A percentile compares a stretch with the other conserved stretches of the same genome.
Conservation (phyloP, 257 asterid genomes). For the Fraxinus cuspidata region DNA sequence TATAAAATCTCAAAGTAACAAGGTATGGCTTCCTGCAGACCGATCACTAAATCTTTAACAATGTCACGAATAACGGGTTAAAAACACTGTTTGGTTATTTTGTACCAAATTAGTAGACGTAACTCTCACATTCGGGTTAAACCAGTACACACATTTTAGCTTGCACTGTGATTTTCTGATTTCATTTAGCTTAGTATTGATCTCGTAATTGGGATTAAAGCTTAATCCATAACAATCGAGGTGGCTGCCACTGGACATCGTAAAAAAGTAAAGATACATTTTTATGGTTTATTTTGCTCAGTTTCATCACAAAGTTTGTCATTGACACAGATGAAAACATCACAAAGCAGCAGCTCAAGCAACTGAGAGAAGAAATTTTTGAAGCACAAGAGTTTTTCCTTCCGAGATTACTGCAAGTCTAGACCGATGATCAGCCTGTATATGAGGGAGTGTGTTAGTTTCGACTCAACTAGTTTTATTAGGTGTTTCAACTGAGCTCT, state of each 20-base stretch:
- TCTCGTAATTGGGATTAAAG: too few species aligned
- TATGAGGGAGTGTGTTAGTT: too few species aligned
- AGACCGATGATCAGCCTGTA: too few species aligned
- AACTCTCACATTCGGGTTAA: background rate
- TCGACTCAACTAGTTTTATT: too few species aligned
- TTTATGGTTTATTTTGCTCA: too few species aligned
- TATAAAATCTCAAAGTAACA: constrained; percentile 39
- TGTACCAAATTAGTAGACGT: background rate
- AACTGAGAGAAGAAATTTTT: background rate
- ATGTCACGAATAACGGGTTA: background rate
- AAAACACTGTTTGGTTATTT: background rate
- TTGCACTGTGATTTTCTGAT: too few species aligned
- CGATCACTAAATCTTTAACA: background rate
- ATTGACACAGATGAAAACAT: background rate
- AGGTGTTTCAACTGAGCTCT: too few species aligned
- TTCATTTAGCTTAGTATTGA: too few species aligned
- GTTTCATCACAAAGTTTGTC: background rate
- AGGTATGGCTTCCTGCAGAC: constrained; percentile 26
- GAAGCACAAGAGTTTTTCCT: background rate
- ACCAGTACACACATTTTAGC: background rate
- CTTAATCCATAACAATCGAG: too few species aligned
- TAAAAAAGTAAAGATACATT: too few species aligned
- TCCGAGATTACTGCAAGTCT: too few species aligned
- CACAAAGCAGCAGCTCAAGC: background rate
- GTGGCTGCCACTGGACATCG: too few species aligned